These are phyloP conservation scores for Xylariaceae sp. DNA, from an alignment of 2,329 filamentous ascomycete species.

Conservation along the genomic window DNA sequence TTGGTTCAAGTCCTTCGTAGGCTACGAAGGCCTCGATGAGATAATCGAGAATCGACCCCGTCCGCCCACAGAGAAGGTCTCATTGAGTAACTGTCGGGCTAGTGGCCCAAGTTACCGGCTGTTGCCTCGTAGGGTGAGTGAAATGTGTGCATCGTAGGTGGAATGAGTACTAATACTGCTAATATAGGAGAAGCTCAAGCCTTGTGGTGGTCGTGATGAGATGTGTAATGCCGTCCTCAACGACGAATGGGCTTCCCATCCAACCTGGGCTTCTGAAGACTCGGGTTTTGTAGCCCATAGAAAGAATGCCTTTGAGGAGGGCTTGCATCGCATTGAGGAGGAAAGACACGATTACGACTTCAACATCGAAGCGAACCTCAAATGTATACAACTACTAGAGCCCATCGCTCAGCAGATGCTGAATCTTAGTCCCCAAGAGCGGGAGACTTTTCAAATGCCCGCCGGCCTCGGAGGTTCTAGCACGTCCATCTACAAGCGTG, in stretches of 20 bases:
- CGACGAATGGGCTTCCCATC: constrained; percentile 97
- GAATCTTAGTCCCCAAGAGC: constrained; percentile 73
- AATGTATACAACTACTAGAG: constrained; percentile 94
- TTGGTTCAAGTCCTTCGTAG: constrained; percentile 85
- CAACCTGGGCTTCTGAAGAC: constrained; percentile 98
- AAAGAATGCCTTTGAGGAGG: constrained; percentile 95
- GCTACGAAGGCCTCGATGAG: constrained; percentile 75
- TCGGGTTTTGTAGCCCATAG: constrained; percentile 96
- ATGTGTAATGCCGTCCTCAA: constrained; percentile 93
- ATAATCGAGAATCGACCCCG: constrained; percentile 77
- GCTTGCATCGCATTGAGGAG: constrained; percentile 93
- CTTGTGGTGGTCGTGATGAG: constrained; percentile 91
- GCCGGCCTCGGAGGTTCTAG: constrained; percentile 87
- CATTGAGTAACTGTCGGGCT: constrained; percentile 92
- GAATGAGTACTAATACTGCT: background rate
- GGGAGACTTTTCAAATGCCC: constrained; percentile 76
- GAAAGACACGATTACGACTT: constrained; percentile 98
- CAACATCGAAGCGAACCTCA: constrained; percentile 92
- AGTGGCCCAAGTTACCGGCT: constrained; percentile 93
- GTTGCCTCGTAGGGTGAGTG: constrained; percentile 73
- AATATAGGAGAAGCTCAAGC: constrained; percentile 75
- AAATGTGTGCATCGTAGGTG: background rate
- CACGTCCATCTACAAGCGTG: constrained; percentile 94
- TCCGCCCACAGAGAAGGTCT: constrained; percentile 79
- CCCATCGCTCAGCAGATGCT: constrained; percentile 91